Conservation (phyloP, 805 yeast species). For the Alloascoidea africana region DNA sequence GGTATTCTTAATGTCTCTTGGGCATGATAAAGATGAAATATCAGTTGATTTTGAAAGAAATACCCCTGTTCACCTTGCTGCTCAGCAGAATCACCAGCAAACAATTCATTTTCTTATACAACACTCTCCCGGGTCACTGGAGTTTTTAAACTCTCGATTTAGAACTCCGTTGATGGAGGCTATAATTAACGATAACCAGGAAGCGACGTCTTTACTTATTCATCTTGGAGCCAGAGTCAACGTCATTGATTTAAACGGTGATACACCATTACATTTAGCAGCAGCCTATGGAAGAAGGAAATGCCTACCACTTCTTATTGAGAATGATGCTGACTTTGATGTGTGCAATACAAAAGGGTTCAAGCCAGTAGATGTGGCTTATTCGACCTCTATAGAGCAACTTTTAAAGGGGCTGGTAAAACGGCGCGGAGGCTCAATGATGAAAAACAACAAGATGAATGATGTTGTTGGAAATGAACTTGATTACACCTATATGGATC, state of each 20-base stretch:
- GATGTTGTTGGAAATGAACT: too few species aligned
- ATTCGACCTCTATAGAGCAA: not conserved
- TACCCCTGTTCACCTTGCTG: slow-evolving; percentile 60
- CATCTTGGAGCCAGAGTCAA: slow-evolving; percentile 70
- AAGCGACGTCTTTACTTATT: slow-evolving; percentile 47
- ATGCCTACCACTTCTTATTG: slow-evolving; percentile 37
- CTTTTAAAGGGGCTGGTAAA: not conserved
- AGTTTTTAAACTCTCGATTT: slow-evolving; percentile 30
- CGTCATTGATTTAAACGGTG: slow-evolving; percentile 55
- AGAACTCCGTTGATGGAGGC: slow-evolving; percentile 61
- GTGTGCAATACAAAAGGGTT: slow-evolving; percentile 44
- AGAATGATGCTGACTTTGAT: slow-evolving; percentile 31
- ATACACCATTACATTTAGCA: slow-evolving; percentile 77
- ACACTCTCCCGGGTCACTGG: slow-evolving; percentile 40
- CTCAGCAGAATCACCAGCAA: slow-evolving; percentile 48
- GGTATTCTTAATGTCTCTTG: slow-evolving; percentile 29
- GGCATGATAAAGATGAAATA: slow-evolving; percentile 37
- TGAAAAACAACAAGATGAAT: not conserved
- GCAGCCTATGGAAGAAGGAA: slow-evolving; percentile 50
- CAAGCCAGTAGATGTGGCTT: slow-evolving; percentile 25
- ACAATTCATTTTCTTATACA: slow-evolving; percentile 62
- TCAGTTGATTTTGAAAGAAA: slow-evolving; percentile 36
- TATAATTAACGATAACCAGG: slow-evolving; percentile 39
- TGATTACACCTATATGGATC: too few species aligned
- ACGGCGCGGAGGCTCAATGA: not conserved